Evolutionary conservation across 371 early-diverging fungal species (phyloP).

Genomic region (Enterospora canceri): DNA sequence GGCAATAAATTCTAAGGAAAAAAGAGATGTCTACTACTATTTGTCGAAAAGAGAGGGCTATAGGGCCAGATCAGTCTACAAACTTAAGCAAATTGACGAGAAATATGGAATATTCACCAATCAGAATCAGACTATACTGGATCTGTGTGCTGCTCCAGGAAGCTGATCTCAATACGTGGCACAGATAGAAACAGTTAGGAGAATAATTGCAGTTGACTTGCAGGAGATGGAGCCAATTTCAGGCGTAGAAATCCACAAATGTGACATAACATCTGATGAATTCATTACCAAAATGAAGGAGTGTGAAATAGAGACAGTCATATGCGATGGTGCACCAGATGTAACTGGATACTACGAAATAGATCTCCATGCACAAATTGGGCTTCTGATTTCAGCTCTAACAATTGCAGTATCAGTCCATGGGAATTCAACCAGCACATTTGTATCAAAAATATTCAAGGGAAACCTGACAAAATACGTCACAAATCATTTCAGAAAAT

Average conservation of each 20-base stretch:
- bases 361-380: constrained; percentile 93
- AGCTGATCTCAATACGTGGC: constrained; percentile 48
- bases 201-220: constrained; percentile 84
- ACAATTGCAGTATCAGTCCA: constrained; percentile 69
- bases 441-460: constrained; percentile 86
- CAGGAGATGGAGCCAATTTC: constrained; percentile 90
- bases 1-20: constrained; percentile 75
- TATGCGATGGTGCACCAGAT: constrained; percentile 95
- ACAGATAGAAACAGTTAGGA: neutral
- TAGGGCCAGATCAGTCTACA: constrained; percentile 55
- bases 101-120: constrained; percentile 29
- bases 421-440: constrained; percentile 64
- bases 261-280: constrained; percentile 84
- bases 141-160: constrained; percentile 56
- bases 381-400: constrained; percentile 74
- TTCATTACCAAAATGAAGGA: constrained; percentile 75
- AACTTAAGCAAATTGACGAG: constrained; percentile 49
- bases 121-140: constrained; percentile 30
- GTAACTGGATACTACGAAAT: constrained; percentile 91
- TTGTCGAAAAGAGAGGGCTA: constrained; percentile 47
- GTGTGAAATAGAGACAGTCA: constrained; percentile 69
- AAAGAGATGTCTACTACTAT: constrained; percentile 77
- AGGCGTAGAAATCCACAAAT: constrained; percentile 79
- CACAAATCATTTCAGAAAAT: constrained; percentile 72
- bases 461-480: constrained; percentile 75